Conservation (phyloP, 164 flowering plant species). For the Umbilicus rupestris region DNA sequence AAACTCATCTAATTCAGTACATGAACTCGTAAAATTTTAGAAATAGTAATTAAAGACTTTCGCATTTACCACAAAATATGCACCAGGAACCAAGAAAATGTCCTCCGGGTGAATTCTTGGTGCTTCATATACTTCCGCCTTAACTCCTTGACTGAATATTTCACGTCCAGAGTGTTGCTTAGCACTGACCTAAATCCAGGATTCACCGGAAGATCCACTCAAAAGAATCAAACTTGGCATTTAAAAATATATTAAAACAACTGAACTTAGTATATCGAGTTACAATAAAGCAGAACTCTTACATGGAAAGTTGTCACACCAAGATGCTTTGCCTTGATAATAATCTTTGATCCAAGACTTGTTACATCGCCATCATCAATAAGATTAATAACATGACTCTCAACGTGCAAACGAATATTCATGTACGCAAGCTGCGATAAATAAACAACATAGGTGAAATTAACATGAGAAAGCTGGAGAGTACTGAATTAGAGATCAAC, state of each 20-base stretch:
- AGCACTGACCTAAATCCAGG: slow-evolving; percentile 55
- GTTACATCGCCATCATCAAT: slow-evolving; percentile 25
- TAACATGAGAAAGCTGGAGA: not conserved
- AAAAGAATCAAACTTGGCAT: not conserved
- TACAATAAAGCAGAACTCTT: slow-evolving; percentile 19
- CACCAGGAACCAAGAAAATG: slow-evolving; percentile 79
- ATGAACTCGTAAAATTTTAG: not conserved
- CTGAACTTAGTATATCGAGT: not conserved
- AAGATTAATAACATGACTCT: slow-evolving; percentile 51
- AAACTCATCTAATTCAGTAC: not conserved
- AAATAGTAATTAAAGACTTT: not conserved
- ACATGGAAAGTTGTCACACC: slow-evolving; percentile 77
- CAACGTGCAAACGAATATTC: slow-evolving; percentile 64
- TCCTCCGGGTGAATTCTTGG: slow-evolving; percentile 55
- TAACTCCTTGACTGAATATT: slow-evolving; percentile 51
- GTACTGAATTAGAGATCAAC: not conserved
- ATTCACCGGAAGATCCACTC: not conserved
- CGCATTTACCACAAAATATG: slow-evolving; percentile 62
- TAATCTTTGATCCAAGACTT: slow-evolving; percentile 30
- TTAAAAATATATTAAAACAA: not conserved
- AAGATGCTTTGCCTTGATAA: slow-evolving; percentile 39
- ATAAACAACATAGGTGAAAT: not conserved
- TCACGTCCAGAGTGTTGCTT: slow-evolving; percentile 65
- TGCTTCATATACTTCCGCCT: slow-evolving; percentile 80
- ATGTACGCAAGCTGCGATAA: slow-evolving; percentile 59